Evolutionary conservation across 1,139 yeast genomes (phyloP).

Genomic region (Casaregolazyma lundiana): DNA sequence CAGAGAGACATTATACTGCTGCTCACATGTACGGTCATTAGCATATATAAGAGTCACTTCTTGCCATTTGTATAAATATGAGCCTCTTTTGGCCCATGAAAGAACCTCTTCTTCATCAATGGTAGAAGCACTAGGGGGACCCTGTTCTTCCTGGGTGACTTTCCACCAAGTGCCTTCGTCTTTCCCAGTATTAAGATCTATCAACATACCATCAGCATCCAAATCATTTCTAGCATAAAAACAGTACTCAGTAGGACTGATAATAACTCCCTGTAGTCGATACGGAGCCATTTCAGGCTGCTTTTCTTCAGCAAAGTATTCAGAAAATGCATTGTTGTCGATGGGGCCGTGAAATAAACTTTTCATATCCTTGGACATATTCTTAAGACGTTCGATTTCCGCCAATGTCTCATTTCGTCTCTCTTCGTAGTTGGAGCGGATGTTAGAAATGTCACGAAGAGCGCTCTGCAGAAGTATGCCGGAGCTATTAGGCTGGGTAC

Average conservation of each 20-base stretch:
- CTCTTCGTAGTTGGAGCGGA: conserved; percentile 12
- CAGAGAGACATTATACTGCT: conserved; percentile 15
- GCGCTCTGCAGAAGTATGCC: conserved; percentile 5
- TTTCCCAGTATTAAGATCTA: conserved; percentile 12
- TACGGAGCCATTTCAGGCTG: conserved; percentile 23
- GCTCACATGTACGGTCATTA: conserved; percentile 22
- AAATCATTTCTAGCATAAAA: conserved; percentile 15
- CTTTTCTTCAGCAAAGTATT: conserved; percentile 17
- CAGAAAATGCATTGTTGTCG: conserved; percentile 10
- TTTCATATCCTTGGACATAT: conserved; percentile 11
- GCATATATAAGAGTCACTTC: conserved; percentile 27
- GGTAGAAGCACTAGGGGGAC: conserved; percentile 13
- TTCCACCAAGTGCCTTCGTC: conserved; percentile 18
- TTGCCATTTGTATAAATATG: conserved; percentile 21
- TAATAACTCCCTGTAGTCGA: conserved; percentile 25
- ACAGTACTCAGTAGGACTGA: conserved; percentile 29
- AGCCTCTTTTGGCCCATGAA: conserved; percentile 23
- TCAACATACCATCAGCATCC: conserved; percentile 10
- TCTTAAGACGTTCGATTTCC: conserved; percentile 13
- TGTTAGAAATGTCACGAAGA: conserved; percentile 14
- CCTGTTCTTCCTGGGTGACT: conserved; percentile 13
- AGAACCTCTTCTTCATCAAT: conserved; percentile 21
- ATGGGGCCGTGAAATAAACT: conserved; percentile 17
- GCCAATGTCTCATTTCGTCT: conserved; percentile 11
- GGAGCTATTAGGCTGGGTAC: neutral